A percentile compares a stretch with the other conserved stretches of the same genome.
Evolutionary conservation across 140 eudicot species (phyloP).

Genomic region (Stevia rebaudiana): DNA sequence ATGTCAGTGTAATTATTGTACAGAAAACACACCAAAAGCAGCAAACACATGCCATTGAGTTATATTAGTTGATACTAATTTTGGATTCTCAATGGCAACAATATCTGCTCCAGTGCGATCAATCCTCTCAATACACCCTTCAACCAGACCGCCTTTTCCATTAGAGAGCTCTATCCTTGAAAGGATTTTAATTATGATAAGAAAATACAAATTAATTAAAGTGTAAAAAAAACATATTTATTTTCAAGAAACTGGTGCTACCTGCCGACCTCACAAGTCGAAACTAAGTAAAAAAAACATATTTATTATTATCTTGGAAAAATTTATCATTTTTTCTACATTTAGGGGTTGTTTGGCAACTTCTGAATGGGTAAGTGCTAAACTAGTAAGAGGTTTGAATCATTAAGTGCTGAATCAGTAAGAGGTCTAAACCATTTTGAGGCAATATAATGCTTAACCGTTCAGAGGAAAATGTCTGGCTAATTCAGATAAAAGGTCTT

Average conservation of each 20-base stretch:
- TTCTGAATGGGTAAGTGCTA: too few species aligned
- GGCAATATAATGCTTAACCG: too few species aligned
- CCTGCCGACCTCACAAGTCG: too few species aligned
- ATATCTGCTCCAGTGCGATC: constrained; percentile 79
- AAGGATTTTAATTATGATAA: constrained; percentile 19
- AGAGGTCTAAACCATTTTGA: too few species aligned
- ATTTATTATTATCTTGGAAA: neutral
- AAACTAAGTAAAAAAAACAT: constrained; percentile 1
- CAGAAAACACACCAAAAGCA: constrained; percentile 66
- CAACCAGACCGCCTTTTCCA: constrained; percentile 85
- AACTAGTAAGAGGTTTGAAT: too few species aligned
- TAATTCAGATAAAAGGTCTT: too few species aligned
- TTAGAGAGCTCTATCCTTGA: constrained; percentile 91
- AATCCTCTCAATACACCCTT: constrained; percentile 63
- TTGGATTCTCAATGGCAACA: constrained; percentile 61
- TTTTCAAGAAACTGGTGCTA: neutral
- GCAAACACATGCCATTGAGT: constrained; percentile 90
- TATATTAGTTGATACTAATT: constrained; percentile 36
- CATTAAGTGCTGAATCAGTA: too few species aligned
- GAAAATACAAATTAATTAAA: constrained; percentile 12
- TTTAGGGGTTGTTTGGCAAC: too few species aligned
- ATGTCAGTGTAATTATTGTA: neutral
- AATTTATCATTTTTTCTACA: neutral
- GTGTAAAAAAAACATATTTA: neutral
- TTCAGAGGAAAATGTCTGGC: too few species aligned